Conservation (phyloP, 805 yeast species). For the Komagataella mondaviorum region DNA sequence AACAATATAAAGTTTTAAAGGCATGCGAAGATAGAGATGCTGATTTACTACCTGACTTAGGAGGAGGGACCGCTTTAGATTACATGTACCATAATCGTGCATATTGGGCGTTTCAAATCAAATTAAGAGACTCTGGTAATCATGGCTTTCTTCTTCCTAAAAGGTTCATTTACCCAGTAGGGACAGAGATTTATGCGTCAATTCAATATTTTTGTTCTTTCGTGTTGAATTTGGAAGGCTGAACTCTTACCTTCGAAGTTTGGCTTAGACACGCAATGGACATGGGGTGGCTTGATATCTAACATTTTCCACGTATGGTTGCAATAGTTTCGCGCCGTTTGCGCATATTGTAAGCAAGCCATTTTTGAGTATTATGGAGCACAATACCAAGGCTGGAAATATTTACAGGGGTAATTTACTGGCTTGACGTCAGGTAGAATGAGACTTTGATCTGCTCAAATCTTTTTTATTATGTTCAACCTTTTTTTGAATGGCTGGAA, state of each 20-base stretch:
- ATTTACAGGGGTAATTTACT: neutral
- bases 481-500: neutral
- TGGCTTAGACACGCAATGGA: neutral
- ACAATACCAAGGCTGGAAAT: neutral
- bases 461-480: neutral
- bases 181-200: slow-evolving; percentile 58
- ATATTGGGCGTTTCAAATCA: slow-evolving; percentile 73
- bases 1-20: slow-evolving; percentile 52
- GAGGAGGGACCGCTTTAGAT: slow-evolving; percentile 71
- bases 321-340: neutral
- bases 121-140: slow-evolving; percentile 68
- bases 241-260: neutral
- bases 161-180: slow-evolving; percentile 61
- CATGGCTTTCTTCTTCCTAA: slow-evolving; percentile 76
- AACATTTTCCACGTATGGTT: neutral
- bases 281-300: neutral
- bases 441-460: neutral
- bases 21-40: slow-evolving; percentile 74
- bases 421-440: neutral
- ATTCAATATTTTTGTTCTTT: slow-evolving; percentile 53
- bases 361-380: neutral
- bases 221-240: slow-evolving; percentile 12
- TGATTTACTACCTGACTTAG: slow-evolving; percentile 60
- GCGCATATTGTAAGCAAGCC: neutral
- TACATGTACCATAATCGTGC: slow-evolving; percentile 77